Percentiles rank a stretch among this genome's conserved stretches.
phyloP scores from a whole-genome alignment of 179 eudicot genomes.

The Amaranthus tricolor region DNA sequence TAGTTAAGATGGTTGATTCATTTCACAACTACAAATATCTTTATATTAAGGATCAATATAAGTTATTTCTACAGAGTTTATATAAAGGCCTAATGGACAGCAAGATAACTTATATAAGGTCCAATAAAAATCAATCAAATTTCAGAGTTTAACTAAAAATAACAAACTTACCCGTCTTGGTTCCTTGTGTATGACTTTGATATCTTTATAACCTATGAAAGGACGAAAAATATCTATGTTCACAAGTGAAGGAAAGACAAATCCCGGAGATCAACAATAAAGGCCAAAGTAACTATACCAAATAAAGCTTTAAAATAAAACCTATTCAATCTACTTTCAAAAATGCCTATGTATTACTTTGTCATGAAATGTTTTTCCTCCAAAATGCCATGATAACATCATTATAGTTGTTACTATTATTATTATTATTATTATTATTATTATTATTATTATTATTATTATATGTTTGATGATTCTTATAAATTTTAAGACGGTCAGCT shows the following conservation, averaged over 20 bases:
- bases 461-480: too few relatives aligned
- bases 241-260: constrained; percentile 47
- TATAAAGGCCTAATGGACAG: neutral
- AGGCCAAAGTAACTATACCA: neutral
- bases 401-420: too few relatives aligned
- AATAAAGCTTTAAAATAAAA: neutral
- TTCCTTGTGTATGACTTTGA: constrained; percentile 91
- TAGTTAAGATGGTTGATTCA: too few relatives aligned
- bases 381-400: too few relatives aligned
- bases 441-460: too few relatives aligned
- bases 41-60: neutral
- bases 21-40: neutral
- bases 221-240: constrained; percentile 90
- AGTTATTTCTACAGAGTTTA: neutral
- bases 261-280: neutral
- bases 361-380: too few relatives aligned
- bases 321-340: too few relatives aligned
- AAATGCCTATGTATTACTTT: too few relatives aligned
- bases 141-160: constrained; percentile 14
- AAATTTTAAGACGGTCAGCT: too few relatives aligned
- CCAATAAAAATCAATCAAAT: neutral
- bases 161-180: constrained; percentile 70
- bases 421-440: too few relatives aligned
- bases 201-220: constrained; percentile 86
- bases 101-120: neutral